Base-by-base conservation (phyloP, 345 rosid species). In the Hypericum androsaemum region DNA sequence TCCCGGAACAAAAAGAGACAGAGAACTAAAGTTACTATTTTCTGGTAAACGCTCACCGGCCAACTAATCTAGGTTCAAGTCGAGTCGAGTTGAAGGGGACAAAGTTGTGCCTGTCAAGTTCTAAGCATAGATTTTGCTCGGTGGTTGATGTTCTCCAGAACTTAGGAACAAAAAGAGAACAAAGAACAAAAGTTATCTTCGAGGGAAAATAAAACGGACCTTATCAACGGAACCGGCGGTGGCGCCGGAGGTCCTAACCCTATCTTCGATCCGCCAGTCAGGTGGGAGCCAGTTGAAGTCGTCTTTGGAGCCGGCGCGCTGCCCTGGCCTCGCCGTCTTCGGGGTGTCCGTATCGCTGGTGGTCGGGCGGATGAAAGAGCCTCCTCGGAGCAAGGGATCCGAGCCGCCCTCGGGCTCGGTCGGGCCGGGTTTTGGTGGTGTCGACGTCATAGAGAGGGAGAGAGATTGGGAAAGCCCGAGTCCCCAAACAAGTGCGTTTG, bases 211-310 rank as follows among this genome's bases (percentile, higher is more conserved):
- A 22, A 35, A 17, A 54, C 17, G 39, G 42, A 87, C 98, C 95
- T 70, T 90, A 61, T 90, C 96, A 0, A 74, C 60, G 0, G 61
- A 6, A 39, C 96, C 98, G 51, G 96, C 95, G 5, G 86, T 82
- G 0, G 71, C 89, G 6, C 98, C 96, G 28, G 86, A 70, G 48
- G 56, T 57, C 69, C 95, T 67, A 65, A 80, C 78, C 68, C 78
- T 74, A 11, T 81, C 94, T 69, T 85, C 90, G 13, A 92, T 71
- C 37, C 45, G 8, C 98, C 98, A 92, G 56, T 84, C 83, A 46
- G 79, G 47, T 16, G 98, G 98, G 22, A 67, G 39, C 67, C 67
- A 61, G 45, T 54, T 61, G 16, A 22, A 22, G 32, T 22, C 4
- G 32, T 22, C 32, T 22, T 22, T 22, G 51, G n/a, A n/a, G 12